phyloP scores from a whole-genome alignment of 208 protist genomes.

The Angomonas ambiguus region DNA sequence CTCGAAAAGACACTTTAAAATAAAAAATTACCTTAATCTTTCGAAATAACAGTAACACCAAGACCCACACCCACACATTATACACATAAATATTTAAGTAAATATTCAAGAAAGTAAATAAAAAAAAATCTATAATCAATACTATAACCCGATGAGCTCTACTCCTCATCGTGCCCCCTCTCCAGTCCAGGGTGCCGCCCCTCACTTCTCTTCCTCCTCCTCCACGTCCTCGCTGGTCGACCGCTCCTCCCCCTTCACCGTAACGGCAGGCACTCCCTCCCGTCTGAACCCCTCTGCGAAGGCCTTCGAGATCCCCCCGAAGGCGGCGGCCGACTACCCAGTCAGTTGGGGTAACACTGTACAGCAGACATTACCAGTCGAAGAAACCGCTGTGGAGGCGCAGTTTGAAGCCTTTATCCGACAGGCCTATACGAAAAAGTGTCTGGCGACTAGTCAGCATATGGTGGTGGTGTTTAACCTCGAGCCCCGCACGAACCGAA shows the following conservation, averaged over 20 bases:
- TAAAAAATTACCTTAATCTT: no score
- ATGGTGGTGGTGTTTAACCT: conserved; percentile 79
- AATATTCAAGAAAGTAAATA: conserved; percentile 12
- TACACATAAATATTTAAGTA: conserved; percentile 11
- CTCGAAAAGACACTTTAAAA: no score
- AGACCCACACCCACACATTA: background rate
- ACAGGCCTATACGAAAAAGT: conserved; percentile 28
- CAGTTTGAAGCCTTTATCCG: conserved; percentile 34
- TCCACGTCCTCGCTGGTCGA: background rate
- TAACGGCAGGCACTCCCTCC: conserved; percentile 10
- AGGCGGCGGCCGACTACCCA: conserved; percentile 1
- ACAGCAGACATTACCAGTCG: background rate
- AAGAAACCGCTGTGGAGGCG: conserved; percentile 17
- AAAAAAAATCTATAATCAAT: conserved; percentile 11
- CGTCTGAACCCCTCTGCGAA: conserved; percentile 42
- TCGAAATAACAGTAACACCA: no score
- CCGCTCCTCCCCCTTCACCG: conserved; percentile 12
- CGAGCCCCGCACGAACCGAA: conserved; percentile 52
- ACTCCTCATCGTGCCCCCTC: background rate
- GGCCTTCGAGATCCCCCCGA: conserved; percentile 32
- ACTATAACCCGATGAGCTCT: background rate
- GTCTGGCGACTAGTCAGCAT: conserved; percentile 28
- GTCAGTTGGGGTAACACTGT: background rate
- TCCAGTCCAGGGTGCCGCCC: background rate
- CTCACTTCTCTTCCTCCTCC: background rate